Evolutionary conservation across 2,329 filamentous ascomycete genomes (phyloP).

Genomic region (Fusarium bulbicola): DNA sequence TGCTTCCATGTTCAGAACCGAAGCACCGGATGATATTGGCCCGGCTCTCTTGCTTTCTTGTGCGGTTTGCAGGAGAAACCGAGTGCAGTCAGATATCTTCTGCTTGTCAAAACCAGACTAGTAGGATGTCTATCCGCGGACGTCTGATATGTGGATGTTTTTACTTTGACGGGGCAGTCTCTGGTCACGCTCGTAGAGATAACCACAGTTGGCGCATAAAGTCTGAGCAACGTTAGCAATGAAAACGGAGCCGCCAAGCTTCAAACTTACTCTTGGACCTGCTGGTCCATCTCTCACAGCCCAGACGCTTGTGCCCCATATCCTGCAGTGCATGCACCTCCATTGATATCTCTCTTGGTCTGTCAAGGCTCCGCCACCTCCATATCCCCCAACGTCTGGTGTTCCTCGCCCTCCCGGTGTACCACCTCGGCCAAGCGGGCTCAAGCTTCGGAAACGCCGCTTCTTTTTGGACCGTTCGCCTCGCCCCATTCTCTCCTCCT

Average conservation of each 20-base stretch:
- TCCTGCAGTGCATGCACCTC: conserved; percentile 87
- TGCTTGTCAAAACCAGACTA: conserved; percentile 32
- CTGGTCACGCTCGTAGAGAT: conserved; percentile 87
- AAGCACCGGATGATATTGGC: not conserved
- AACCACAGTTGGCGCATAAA: conserved; percentile 92
- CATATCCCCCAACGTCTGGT: conserved; percentile 80
- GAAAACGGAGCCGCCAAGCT: not conserved
- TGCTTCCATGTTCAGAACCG: not conserved
- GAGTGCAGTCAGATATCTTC: conserved; percentile 1
- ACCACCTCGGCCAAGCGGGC: conserved; percentile 72
- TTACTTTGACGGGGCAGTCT: conserved; percentile 70
- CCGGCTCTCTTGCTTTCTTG: conserved; percentile 11
- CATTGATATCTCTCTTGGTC: conserved; percentile 84
- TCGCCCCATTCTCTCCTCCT: conserved; percentile 87
- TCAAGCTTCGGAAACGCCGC: conserved; percentile 87
- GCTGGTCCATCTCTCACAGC: conserved; percentile 90
- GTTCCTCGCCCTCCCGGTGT: conserved; percentile 80
- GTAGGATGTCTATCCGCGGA: conserved; percentile 44
- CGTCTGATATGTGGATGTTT: conserved; percentile 50
- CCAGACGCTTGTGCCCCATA: conserved; percentile 93
- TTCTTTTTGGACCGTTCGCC: conserved; percentile 97
- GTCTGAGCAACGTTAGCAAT: conserved; percentile 60
- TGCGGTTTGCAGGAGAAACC: conserved; percentile 4
- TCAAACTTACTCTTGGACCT: conserved; percentile 76
- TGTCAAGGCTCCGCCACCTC: conserved; percentile 73